Percentiles rank a stretch among this genome's conserved stretches.
These are phyloP conservation scores for Tagetes erecta DNA, from an alignment of 129 eudicot species.

Conservation along the genomic window DNA sequence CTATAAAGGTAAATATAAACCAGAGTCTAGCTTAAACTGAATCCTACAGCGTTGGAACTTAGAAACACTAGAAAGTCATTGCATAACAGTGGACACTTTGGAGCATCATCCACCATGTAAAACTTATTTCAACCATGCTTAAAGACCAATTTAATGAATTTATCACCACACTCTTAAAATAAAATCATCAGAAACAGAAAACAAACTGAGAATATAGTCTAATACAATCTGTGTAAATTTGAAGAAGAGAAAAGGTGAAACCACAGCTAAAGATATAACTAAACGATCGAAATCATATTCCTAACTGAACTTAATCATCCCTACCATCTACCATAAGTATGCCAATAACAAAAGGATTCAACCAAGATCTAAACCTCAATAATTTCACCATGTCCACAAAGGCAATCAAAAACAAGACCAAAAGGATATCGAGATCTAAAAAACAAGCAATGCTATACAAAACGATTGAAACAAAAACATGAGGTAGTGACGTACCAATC, in stretches of 20 bases:
- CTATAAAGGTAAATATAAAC: neutral
- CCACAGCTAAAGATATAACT: neutral
- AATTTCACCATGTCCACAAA: neutral
- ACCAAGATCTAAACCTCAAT: constrained; percentile 13
- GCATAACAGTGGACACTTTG: neutral
- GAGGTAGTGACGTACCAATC: constrained; percentile 46
- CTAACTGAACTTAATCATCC: neutral
- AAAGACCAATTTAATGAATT: neutral
- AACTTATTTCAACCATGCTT: neutral
- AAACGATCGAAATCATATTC: neutral
- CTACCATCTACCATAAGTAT: constrained; percentile 3
- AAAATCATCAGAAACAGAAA: neutral
- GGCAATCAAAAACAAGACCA: neutral
- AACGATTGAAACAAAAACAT: constrained; percentile 14
- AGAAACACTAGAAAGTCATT: neutral
- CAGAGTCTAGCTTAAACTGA: neutral
- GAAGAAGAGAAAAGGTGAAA: neutral
- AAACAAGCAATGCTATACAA: neutral
- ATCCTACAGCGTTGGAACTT: neutral
- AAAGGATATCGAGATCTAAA: constrained; percentile 7
- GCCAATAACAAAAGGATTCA: neutral
- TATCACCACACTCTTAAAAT: neutral
- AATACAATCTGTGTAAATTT: neutral
- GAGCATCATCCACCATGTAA: neutral
- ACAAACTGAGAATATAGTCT: neutral